Evolutionary conservation across 2,329 filamentous ascomycete species (phyloP), one percentile per base, ranked within the genome.

Genomic region (Ophiostoma fasciatum): DNA sequence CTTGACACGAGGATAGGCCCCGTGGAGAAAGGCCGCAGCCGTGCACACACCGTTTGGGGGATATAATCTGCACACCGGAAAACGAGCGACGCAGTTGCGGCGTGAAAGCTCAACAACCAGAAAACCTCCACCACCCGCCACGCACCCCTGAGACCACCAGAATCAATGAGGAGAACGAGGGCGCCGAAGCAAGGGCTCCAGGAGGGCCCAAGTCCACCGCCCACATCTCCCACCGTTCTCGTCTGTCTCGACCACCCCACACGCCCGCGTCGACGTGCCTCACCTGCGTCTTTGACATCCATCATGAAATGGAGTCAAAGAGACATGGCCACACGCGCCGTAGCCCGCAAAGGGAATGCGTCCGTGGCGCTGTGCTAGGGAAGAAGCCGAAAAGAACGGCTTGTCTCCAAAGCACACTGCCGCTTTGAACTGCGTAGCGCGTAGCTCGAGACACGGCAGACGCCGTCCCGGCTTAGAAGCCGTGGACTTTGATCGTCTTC

Each of bases 401-500:
- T n/a, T 19, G 33, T 19, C 11, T 28, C 27, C 27, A 15, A 29
- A n/a, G 25, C 28, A 19, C 30, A 28, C 33, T 29, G 11, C 18
- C 28, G 20, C 27, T n/a, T 19, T 26, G 28, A 21, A 31, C 31
- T n/a, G 31, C 38, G 31, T 25, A 17, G 15, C 34, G 31, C 19
- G 37, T 37, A 20, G 38, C 31, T 30, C 34, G 38, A 37, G 31
- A 25, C 38, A 35, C 38, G 34, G 35, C 34, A n/a, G n/a, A n/a
- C n/a, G n/a, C n/a, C n/a, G n/a, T n/a, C 25, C 28, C 30, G 33
- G 39, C 28, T 67, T 72, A 74, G 62, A 74, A 75, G 59, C 77
- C 70, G 61, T 74, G 70, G 62, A 88, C 82, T 74, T 96, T 94
- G 68, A 96, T 94, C 65, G 80, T 92, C 76, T 94, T 93, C 62